Evolutionary conservation across 75 land plant species (phyloP), one percentile per base, ranked within the genome.

Genomic region (Pinus tabuliformis): DNA sequence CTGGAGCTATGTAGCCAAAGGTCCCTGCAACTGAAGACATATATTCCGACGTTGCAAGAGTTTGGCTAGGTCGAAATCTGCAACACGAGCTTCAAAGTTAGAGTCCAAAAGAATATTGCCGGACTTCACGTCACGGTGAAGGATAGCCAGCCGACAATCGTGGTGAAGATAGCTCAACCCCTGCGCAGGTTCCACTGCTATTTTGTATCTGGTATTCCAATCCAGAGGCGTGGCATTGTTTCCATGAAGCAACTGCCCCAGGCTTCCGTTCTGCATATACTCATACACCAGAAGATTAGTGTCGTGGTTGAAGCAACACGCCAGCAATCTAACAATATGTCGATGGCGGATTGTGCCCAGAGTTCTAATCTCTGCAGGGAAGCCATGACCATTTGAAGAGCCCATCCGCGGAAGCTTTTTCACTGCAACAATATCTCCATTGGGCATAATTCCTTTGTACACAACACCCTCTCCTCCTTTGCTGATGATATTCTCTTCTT

Each of bases 1-100:
- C 94, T 65, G 92, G 94, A 36, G 94, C 94, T 60, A 92, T 92
- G 88, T 92, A 92, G 81, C 92, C 94, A 59, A 90, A 90, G 56
- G 94, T 90, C 18, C 94, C 94, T 6, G 92, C 94, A 59, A 92
- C 6, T 28, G 90, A 85, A 5, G 92, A 92, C 94, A 92, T 92
- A 82, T 83, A 80, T 70, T 92, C 86, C 5, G 92, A 85, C 22
- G 87, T 76, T 74, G 77, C 33, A 92, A 60, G 83, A 91, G 86
- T 81, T 91, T 91, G 68, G 93, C 93, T n/a, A 91, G 84, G 8
- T 91, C 49, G 8, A 91, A 91, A 66, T 92, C 94, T 20, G 94
- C 94, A 15, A 92, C 92, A 72, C 87, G 94, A 9, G 94, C 92
- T 76, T 92, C 92, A 39, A 78, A 87, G 64, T 52, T 75, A 17